These are phyloP conservation scores for Phanerochaete sordida DNA, from an alignment of 768 basidiomycete genomes.

Conservation along the genomic window DNA sequence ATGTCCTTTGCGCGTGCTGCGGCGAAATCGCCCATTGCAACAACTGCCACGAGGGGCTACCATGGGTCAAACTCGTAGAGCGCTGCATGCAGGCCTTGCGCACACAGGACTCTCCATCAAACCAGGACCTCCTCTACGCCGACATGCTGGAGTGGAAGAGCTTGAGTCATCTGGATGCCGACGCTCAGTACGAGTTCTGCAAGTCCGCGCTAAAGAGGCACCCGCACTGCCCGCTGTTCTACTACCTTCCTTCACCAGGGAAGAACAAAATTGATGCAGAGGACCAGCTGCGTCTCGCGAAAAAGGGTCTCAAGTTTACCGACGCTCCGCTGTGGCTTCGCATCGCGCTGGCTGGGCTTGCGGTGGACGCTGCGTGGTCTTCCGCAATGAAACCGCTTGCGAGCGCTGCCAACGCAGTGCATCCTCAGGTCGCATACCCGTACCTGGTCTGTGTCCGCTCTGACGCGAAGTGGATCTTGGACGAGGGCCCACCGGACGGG, in stretches of 20 bases:
- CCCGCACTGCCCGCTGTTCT: neutral
- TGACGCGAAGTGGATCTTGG: neutral
- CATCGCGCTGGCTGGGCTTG: neutral
- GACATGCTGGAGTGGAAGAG: slow-evolving; percentile 2
- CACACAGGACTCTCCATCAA: neutral
- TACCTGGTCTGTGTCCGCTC: neutral
- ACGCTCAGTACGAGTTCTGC: neutral
- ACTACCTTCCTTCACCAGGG: neutral
- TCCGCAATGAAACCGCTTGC: too few species aligned
- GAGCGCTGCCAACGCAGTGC: too few species aligned
- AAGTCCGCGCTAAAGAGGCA: neutral
- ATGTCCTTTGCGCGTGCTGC: too few species aligned
- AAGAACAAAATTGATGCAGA: too few species aligned
- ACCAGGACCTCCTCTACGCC: neutral
- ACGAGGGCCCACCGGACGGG: neutral
- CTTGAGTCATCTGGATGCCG: neutral
- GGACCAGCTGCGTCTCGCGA: neutral
- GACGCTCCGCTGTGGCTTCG: neutral
- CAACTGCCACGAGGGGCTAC: too few species aligned
- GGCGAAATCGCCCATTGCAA: too few species aligned
- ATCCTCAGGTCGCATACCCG: too few species aligned
- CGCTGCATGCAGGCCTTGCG: neutral
- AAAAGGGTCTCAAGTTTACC: slow-evolving; percentile 4
- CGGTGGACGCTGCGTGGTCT: too few species aligned
- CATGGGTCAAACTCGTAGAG: neutral